These are phyloP conservation scores for Fusarium lateritium DNA, from an alignment of 2,329 filamentous ascomycete species.

Conservation along the genomic window DNA sequence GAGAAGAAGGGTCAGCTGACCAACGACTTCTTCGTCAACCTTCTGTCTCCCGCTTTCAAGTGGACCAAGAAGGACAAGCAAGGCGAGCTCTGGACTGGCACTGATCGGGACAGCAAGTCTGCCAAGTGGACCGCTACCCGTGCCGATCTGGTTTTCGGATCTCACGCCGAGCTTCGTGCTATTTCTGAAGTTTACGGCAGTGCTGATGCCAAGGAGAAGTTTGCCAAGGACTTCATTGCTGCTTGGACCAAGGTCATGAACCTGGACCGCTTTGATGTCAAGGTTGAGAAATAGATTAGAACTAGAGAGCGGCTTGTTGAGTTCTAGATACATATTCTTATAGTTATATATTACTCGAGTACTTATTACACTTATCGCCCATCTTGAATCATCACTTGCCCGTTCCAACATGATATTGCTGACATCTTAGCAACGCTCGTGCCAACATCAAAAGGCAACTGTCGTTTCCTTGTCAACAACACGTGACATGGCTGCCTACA, in stretches of 20 bases:
- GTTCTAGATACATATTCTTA: constrained; percentile 11
- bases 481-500: no score
- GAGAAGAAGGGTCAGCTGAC: constrained; percentile 76
- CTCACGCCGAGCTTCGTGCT: constrained; percentile 81
- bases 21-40: constrained; percentile 87
- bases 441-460: no score
- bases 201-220: constrained; percentile 72
- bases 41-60: constrained; percentile 75
- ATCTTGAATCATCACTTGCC: no score
- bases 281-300: constrained; percentile 18
- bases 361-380: no score
- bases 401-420: no score
- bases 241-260: constrained; percentile 84
- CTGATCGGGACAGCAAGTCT: constrained; percentile 74
- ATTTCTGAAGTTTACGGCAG: constrained; percentile 78
- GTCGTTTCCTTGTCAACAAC: no score
- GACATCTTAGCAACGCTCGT: no score
- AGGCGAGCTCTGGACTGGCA: constrained; percentile 73
- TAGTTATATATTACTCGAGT: background rate
- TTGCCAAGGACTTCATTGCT: constrained; percentile 78
- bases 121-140: constrained; percentile 80
- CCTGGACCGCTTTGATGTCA: constrained; percentile 76
- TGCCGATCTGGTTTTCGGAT: constrained; percentile 78
- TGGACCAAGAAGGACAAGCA: constrained; percentile 67
- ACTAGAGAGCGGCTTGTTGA: background rate